phyloP scores from a whole-genome alignment of 305 asterid species.

The Coffea humblotiana region DNA sequence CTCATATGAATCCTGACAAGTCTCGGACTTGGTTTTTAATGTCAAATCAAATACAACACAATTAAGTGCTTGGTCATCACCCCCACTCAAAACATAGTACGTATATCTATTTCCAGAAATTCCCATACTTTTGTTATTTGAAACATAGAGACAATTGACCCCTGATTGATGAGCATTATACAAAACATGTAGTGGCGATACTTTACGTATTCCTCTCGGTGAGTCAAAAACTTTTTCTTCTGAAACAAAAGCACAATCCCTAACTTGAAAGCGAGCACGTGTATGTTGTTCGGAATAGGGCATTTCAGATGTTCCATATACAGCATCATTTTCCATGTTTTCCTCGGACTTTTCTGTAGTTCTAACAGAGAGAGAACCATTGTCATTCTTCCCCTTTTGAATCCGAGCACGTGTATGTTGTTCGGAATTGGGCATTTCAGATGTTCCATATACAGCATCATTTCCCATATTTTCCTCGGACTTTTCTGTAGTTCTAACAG shows the following conservation, averaged over 20 bases:
- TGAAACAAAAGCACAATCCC: conserved; percentile 24
- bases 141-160: conserved; percentile 75
- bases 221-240: conserved; percentile 38
- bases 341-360: conserved; percentile 21
- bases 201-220: conserved; percentile 41
- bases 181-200: conserved; percentile 53
- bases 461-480: conserved; percentile 33
- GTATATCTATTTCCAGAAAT: conserved; percentile 37
- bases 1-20: conserved; percentile 25
- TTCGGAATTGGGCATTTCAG: conserved; percentile 34
- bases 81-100: conserved; percentile 74
- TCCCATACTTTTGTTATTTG: conserved; percentile 38
- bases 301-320: conserved; percentile 31
- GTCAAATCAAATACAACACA: conserved; percentile 60
- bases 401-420: conserved; percentile 25
- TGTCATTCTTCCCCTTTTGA: conserved; percentile 14
- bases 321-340: conserved; percentile 35
- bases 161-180: conserved; percentile 80
- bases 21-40: conserved; percentile 28
- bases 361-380: conserved; percentile 29
- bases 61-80: conserved; percentile 89
- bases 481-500: conserved; percentile 23
- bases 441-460: conserved; percentile 28
- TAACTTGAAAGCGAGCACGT: conserved; percentile 25
- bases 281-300: conserved; percentile 31